Percentiles rank a stretch among this genome's conserved stretches.
Evolutionary conservation across 129 eudicot genomes (phyloP).

Genomic region (Helichrysum umbraculigerum): DNA sequence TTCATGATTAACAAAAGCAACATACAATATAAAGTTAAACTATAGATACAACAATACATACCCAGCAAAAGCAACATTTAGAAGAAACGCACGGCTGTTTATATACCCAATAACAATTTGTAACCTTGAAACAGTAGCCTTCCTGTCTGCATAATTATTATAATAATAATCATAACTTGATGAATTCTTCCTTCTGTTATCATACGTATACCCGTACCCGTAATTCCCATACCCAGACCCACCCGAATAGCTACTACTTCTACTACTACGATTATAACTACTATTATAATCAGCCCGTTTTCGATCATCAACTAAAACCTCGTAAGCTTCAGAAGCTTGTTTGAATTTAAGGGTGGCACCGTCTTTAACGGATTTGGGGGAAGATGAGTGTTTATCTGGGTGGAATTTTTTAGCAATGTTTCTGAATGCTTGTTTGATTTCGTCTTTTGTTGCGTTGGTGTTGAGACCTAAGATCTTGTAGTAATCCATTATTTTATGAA

Average conservation of each 20-base stretch:
- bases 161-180: conserved; percentile 17
- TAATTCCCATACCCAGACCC: conserved; percentile 42
- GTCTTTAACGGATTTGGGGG: conserved; percentile 54
- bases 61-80: conserved; percentile 78
- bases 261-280: conserved; percentile 14
- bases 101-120: conserved; percentile 46
- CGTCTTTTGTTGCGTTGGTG: conserved; percentile 66
- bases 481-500: conserved; percentile 37
- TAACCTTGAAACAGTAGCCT: conserved; percentile 32
- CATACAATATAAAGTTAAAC: too few relatives aligned
- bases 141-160: not conserved
- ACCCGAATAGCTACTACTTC: conserved; percentile 10
- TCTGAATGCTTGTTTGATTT: conserved; percentile 81
- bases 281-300: conserved; percentile 81
- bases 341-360: conserved; percentile 79
- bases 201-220: conserved; percentile 44
- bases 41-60: conserved; percentile 1
- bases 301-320: conserved; percentile 71
- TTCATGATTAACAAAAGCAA: too few relatives aligned
- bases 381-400: conserved; percentile 81
- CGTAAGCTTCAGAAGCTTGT: conserved; percentile 87
- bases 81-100: conserved; percentile 69
- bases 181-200: conserved; percentile 17
- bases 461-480: conserved; percentile 61
- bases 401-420: conserved; percentile 72